These are phyloP conservation scores for Erigeron canadensis DNA, from an alignment of 129 eudicot species.

Conservation along the genomic window DNA sequence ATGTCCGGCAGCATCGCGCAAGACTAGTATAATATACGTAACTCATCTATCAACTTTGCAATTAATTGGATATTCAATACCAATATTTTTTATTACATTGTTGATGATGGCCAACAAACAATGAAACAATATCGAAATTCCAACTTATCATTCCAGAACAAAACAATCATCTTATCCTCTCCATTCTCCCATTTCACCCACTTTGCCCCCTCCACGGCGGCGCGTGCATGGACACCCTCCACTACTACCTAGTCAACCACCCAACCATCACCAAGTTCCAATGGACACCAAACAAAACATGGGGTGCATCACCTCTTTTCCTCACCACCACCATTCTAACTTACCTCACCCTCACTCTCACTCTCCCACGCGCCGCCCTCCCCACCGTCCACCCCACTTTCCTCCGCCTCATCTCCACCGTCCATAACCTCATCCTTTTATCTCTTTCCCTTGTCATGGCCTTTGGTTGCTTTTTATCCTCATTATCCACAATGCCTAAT, in stretches of 20 bases:
- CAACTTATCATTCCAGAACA: no score
- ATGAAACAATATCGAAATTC: no score
- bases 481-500: constrained; percentile 55
- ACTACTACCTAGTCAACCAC: constrained; percentile 70
- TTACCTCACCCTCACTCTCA: constrained; percentile 71
- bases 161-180: constrained; percentile 25
- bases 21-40: no score
- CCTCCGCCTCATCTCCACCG: constrained; percentile 73
- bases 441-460: constrained; percentile 84
- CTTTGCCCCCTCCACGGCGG: constrained; percentile 45
- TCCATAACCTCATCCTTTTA: constrained; percentile 76
- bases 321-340: constrained; percentile 50
- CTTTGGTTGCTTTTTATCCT: constrained; percentile 69
- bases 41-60: no score
- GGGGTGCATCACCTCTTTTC: constrained; percentile 69
- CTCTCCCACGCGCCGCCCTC: constrained; percentile 46
- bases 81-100: no score
- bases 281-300: constrained; percentile 62
- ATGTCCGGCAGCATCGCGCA: no score
- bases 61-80: no score
- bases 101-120: no score
- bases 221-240: constrained; percentile 41
- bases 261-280: constrained; percentile 62
- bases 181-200: constrained; percentile 8
- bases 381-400: constrained; percentile 46